Conservation (phyloP, 768 basidiomycete genomes). For the Phallus indusiatus region DNA sequence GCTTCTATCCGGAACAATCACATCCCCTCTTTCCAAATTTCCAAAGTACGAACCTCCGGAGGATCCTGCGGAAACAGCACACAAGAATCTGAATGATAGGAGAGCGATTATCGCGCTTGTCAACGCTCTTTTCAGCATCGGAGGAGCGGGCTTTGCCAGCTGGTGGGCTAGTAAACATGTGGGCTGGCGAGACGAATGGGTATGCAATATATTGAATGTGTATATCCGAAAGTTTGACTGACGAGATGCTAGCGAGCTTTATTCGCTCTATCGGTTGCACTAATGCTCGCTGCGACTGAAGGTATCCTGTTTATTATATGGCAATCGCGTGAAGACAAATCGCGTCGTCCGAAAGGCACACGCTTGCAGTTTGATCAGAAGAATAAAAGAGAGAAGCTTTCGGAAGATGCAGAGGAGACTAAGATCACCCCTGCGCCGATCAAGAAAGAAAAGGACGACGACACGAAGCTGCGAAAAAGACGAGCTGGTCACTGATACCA, state of each 20-base stretch:
- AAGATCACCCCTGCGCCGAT: neutral
- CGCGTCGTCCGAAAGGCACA: neutral
- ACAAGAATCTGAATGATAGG: no score
- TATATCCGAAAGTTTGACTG: slow-evolving; percentile 1
- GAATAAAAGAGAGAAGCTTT: neutral
- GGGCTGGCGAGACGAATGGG: slow-evolving; percentile 77
- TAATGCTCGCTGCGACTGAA: slow-evolving; percentile 62
- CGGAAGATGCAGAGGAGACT: neutral
- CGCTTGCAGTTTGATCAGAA: neutral
- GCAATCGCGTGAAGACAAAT: slow-evolving; percentile 36
- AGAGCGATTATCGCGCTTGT: slow-evolving; percentile 59
- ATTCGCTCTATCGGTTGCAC: slow-evolving; percentile 48
- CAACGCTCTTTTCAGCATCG: slow-evolving; percentile 63
- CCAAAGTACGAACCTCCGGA: no score
- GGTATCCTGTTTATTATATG: slow-evolving; percentile 64
- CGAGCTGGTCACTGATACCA: neutral
- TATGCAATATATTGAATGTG: slow-evolving; percentile 27
- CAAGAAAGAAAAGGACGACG: neutral
- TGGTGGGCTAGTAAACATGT: no score
- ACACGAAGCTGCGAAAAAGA: neutral
- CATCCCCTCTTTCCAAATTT: no score
- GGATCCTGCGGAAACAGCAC: no score
- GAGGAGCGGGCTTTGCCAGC: slow-evolving; percentile 53
- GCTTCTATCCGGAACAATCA: no score
- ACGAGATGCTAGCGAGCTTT: slow-evolving; percentile 35